A percentile compares a stretch with the other conserved stretches of the same genome.
Conservation (phyloP, 148 eudicot genomes). For the Chenopodium album region DNA sequence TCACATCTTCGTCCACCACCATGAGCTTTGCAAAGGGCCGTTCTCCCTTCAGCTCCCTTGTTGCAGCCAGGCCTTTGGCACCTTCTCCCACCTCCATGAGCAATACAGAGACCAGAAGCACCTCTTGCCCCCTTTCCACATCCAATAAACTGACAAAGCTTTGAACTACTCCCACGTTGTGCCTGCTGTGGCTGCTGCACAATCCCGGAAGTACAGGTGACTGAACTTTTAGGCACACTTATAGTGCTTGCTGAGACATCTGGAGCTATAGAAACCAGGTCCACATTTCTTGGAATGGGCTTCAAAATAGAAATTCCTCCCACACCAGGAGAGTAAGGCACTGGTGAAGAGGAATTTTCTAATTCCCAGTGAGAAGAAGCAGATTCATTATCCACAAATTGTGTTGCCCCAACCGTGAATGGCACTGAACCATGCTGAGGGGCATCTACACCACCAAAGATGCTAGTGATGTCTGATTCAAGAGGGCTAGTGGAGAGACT, state of each 20-base stretch:
- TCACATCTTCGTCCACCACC: constrained; percentile 96
- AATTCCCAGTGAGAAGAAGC: constrained; percentile 31
- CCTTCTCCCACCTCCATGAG: constrained; percentile 98
- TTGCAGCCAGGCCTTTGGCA: constrained; percentile 87
- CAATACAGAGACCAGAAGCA: constrained; percentile 93
- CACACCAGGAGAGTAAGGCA: constrained; percentile 20
- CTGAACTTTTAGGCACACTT: constrained; percentile 64
- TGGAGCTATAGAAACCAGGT: constrained; percentile 31
- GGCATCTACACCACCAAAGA: constrained; percentile 36
- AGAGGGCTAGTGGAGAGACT: constrained; percentile 68
- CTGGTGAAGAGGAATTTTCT: constrained; percentile 35
- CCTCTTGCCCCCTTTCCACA: constrained; percentile 96
- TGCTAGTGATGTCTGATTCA: constrained; percentile 77
- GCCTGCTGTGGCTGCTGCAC: constrained; percentile 43
- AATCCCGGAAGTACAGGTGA: constrained; percentile 81
- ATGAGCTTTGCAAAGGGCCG: constrained; percentile 97
- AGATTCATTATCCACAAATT: constrained; percentile 35
- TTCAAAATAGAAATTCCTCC: constrained; percentile 33
- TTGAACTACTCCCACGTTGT: constrained; percentile 54
- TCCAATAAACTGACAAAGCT: constrained; percentile 69
- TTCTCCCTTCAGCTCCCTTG: constrained; percentile 97
- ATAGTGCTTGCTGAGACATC: constrained; percentile 53
- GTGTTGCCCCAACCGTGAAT: constrained; percentile 22
- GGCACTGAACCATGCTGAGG: constrained; percentile 29
- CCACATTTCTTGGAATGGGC: constrained; percentile 31